Base-by-base conservation (phyloP, 176 grass and related monocot genomes). In the Paspalum vaginatum region DNA sequence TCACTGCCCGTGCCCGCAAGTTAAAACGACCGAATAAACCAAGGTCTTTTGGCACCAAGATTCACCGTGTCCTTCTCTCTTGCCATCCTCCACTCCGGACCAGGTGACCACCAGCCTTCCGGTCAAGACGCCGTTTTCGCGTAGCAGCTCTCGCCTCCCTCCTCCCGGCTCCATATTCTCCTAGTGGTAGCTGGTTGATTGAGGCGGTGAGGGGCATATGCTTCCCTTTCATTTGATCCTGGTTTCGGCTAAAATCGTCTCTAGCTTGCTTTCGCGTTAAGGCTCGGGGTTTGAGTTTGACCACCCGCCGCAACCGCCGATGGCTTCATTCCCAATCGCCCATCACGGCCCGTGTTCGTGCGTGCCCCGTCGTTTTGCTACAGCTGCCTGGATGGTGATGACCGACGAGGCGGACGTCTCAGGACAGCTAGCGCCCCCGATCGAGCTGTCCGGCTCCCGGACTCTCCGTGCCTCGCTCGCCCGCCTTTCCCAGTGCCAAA, bases 181-280 rank as follows among this genome's bases (percentile, higher is more conserved):
- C 44, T 66, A 3, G 3, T 17, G 0, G 11, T 15, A 15, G n/a
- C 13, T 17, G 3, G 14, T 51, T 32, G 32, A 32, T 32, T 32
- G 32, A n/a, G 14, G n/a, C n/a, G n/a, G 5, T 17, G 27, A 25
- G 26, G 59, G 26, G 75, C 42, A 63, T 49, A 63, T n/a, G 74
- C n/a, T 11, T n/a, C n/a, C n/a, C n/a, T n/a, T n/a, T 32, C 32
- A 32, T 32, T 32, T 13, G 9, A 27, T 50, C 1, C 47, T 9
- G 8, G 47, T 72, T 69, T 57, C 51, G 6, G 65, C 65, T 37
- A 37, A 44, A n/a, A 32, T 32, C 72, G 64, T 66, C 67, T 16
- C 42, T 88, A 68, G 75, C 81, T 88, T 74, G 75, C 81, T 88
- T 88, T 40, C 45, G 74, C 70, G 70, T 38, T 61, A 88, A 88